A percentile compares a stretch with the other conserved stretches of the same genome.
Evolutionary conservation across 345 rosid genomes (phyloP).

Genomic region (Trapa bicornis): DNA sequence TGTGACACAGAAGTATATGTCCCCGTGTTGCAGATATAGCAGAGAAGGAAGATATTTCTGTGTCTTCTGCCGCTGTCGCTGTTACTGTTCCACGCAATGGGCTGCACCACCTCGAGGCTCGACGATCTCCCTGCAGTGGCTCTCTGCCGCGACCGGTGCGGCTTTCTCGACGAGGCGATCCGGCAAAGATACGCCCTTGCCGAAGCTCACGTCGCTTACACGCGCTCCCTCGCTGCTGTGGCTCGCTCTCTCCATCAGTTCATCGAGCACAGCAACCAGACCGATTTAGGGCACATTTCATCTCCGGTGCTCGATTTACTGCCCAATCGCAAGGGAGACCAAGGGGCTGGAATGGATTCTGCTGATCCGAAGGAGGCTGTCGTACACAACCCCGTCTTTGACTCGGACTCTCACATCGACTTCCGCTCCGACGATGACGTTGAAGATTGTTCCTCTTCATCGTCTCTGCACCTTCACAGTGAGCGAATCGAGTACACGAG

Average conservation of each 20-base stretch:
- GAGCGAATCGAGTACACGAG: conserved; percentile 11
- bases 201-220: conserved; percentile 60
- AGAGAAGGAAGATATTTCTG: not conserved
- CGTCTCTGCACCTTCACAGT: conserved; percentile 34
- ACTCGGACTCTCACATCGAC: conserved; percentile 58
- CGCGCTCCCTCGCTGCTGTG: conserved; percentile 33
- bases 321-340: conserved; percentile 29
- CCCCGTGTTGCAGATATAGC: not conserved
- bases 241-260: conserved; percentile 47
- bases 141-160: conserved; percentile 73
- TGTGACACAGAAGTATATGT: too few species aligned
- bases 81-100: conserved; percentile 27
- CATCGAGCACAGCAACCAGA: conserved; percentile 18
- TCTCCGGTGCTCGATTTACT: conserved; percentile 48
- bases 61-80: not conserved
- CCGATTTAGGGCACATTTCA: conserved; percentile 3
- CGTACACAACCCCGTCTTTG: conserved; percentile 21
- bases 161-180: conserved; percentile 56
- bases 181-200: conserved; percentile 62
- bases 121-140: conserved; percentile 95
- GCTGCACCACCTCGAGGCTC: conserved; percentile 74
- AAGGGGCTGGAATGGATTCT: conserved; percentile 8
- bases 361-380: not conserved
- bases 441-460: conserved; percentile 19
- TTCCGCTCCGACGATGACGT: conserved; percentile 44